A percentile compares a stretch with the other conserved stretches of the same genome.
Conservation (phyloP, 164 flowering plant genomes). For the Aristolochia californica region DNA sequence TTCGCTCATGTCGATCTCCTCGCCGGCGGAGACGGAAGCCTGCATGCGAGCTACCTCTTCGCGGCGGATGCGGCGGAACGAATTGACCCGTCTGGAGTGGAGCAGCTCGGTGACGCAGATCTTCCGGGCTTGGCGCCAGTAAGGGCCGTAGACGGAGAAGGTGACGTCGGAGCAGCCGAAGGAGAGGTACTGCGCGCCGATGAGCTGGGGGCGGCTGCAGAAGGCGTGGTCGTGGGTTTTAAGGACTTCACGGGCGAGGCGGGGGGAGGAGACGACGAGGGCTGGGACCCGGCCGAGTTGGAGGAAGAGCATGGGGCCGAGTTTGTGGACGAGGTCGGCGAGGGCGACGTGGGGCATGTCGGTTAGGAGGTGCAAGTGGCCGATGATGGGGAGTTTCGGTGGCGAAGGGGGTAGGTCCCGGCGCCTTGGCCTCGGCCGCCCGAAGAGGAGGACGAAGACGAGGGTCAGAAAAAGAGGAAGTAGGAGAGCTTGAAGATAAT, state of each 20-base stretch:
- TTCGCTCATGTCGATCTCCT: slow-evolving; percentile 26
- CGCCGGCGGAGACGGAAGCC: slow-evolving; percentile 7
- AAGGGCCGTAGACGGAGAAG: slow-evolving; percentile 40
- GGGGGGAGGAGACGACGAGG: slow-evolving; percentile 40
- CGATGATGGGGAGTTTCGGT: slow-evolving; percentile 27
- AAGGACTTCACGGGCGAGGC: slow-evolving; percentile 27
- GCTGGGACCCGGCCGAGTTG: slow-evolving; percentile 42
- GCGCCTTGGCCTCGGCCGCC: neutral
- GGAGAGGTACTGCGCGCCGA: slow-evolving; percentile 37
- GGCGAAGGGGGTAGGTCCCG: slow-evolving; percentile 29
- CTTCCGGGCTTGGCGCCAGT: slow-evolving; percentile 45
- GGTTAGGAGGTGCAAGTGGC: slow-evolving; percentile 45
- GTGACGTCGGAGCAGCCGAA: slow-evolving; percentile 49
- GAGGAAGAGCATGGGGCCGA: slow-evolving; percentile 41
- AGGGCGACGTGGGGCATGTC: slow-evolving; percentile 46
- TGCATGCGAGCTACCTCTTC: slow-evolving; percentile 33
- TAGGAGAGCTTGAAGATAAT: neutral
- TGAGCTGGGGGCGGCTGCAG: slow-evolving; percentile 32
- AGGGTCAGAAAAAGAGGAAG: neutral
- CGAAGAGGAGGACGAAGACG: neutral
- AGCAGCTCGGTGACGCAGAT: slow-evolving; percentile 44
- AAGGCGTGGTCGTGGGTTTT: slow-evolving; percentile 40
- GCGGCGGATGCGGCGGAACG: slow-evolving; percentile 24
- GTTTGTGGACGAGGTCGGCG: slow-evolving; percentile 18
- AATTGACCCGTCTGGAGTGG: slow-evolving; percentile 27